Conservation (phyloP, 495 filamentous ascomycete species). For the Darksidea phi region DNA sequence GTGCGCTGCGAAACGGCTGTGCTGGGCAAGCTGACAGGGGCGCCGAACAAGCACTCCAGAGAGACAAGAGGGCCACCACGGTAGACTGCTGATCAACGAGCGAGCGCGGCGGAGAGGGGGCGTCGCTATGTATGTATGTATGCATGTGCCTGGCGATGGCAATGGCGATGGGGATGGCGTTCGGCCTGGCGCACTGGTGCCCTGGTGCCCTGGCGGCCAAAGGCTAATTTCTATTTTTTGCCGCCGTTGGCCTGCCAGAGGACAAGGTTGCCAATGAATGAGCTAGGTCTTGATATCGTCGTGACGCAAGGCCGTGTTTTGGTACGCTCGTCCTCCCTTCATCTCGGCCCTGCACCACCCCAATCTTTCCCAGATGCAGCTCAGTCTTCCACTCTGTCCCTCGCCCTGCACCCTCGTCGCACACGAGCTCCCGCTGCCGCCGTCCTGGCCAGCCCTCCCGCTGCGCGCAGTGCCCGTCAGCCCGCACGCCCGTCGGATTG, state of each 20-base stretch:
- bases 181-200: not conserved
- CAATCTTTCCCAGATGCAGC: not conserved
- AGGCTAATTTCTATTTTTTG: constrained; percentile 13
- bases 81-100: not conserved
- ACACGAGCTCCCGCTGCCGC: not conserved
- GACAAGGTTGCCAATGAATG: not conserved
- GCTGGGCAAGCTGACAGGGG: not conserved
- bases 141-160: too few relatives aligned
- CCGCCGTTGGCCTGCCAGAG: not conserved
- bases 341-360: constrained; percentile 3
- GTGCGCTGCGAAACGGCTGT: not conserved
- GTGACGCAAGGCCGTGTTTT: too few relatives aligned
- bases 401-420: not conserved
- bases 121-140: not conserved
- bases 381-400: not conserved
- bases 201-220: too few relatives aligned
- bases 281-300: too few relatives aligned
- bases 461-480: not conserved
- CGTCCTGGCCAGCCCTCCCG: not conserved
- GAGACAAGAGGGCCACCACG: not conserved
- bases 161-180: too few relatives aligned
- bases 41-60: not conserved
- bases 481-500: not conserved
- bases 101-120: not conserved
- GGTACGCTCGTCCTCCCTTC: not conserved